Percentiles rank a stretch among this genome's conserved stretches.
phyloP scores from a whole-genome alignment of 1,284 basidiomycete genomes.

The Hypsizygus ulmarius region DNA sequence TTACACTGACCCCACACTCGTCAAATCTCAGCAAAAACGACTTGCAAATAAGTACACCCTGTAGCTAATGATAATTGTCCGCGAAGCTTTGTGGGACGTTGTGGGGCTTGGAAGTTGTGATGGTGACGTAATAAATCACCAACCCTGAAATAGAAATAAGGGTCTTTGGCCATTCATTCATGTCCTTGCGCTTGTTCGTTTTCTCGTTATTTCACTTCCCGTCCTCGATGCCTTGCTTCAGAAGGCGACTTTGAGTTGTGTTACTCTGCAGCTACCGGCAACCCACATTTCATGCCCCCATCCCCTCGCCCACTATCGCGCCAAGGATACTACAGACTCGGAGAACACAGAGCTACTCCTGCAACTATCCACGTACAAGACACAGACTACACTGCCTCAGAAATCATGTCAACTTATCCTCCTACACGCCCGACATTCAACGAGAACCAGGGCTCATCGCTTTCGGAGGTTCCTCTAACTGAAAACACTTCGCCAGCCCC shows the following conservation, averaged over 20 bases:
- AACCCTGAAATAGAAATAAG: too few relatives aligned
- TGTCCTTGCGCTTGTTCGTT: not conserved
- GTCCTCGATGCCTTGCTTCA: not conserved
- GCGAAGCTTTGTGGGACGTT: too few relatives aligned
- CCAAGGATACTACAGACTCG: slow-evolving; percentile 14
- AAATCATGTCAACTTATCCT: slow-evolving; percentile 15
- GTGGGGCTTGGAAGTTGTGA: too few relatives aligned
- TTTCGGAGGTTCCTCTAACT: slow-evolving; percentile 7
- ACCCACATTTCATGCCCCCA: slow-evolving; percentile 4
- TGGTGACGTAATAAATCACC: too few relatives aligned
- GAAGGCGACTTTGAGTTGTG: not conserved
- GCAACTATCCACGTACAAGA: not conserved
- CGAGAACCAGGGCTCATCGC: slow-evolving; percentile 3
- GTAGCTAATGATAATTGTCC: too few relatives aligned
- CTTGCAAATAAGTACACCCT: too few relatives aligned
- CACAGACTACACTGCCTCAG: slow-evolving; percentile 1
- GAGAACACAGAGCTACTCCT: not conserved
- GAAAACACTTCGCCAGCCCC: not conserved
- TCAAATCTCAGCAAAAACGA: too few relatives aligned
- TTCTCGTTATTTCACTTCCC: not conserved
- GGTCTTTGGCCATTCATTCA: not conserved
- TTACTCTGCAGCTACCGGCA: not conserved
- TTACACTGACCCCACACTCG: too few relatives aligned
- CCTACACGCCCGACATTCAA: slow-evolving; percentile 2
- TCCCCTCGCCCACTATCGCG: slow-evolving; percentile 8